Evolutionary conservation across 1,284 basidiomycete species (phyloP), one percentile per base, ranked within the genome.

Genomic region (Ceratobasidium sp.): DNA sequence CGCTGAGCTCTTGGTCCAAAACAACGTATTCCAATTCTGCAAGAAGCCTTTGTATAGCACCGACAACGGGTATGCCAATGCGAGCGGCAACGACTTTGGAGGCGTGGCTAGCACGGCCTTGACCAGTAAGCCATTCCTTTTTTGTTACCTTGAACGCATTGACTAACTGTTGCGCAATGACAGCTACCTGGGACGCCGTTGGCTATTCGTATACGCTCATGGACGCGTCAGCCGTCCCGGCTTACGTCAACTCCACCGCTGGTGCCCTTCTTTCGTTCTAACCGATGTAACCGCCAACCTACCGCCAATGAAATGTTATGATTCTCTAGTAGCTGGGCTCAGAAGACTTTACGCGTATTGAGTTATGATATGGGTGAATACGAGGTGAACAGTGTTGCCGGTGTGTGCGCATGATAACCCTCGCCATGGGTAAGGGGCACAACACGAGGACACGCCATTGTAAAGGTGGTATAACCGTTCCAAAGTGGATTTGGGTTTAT

Each of bases 1-100:
- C 82, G 78, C 73, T 24, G 60, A 65, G 51, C 63, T 74, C n/a
- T 50, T 64, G 29, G 63, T 65, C 17, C 63, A 65, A 8, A 65
- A 65, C 47, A 65, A 65, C 47, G 48, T 65, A 1, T 65, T 65
- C 63, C 47, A 51, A 29, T 3, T 2, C 47, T 15, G 27, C 29
- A 24, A 24, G 24, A 65, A 65, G 63, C 63, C 63, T 2, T 47
- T 65, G 22, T 65, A 65, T 31, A 48, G 44, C 7, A 65, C 63
- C 14, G 63, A 65, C 45, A 48, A 31, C 15, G 63, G 63, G 15
- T 65, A 65, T 22, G 63, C 63, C 27, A 47, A 48, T 3, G 27
- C 45, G 4, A 48, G 17, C 33, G 63, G 60, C 19, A 60, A 60
- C 29, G 57, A 65, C 47, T 53, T 48, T 53, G 63, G 63, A 27